Base-by-base conservation (phyloP, 78 protist genomes). In the Parvularia atlantis region DNA sequence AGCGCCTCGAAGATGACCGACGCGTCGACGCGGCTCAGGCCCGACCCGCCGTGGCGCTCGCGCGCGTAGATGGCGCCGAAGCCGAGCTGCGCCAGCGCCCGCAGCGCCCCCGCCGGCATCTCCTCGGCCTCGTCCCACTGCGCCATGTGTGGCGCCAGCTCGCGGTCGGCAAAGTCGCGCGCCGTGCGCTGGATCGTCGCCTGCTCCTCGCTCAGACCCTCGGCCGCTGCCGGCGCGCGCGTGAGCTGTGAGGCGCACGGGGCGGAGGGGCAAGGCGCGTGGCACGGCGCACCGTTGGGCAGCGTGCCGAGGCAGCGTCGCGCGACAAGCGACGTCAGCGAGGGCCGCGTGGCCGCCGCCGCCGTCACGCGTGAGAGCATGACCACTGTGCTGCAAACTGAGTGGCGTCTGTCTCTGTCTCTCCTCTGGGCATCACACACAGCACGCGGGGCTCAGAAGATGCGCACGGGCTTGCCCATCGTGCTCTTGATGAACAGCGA, bases 401-500 rank as follows among this genome's bases (percentile, higher is more conserved):
- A n/a, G n/a, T n/a, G n/a, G n/a, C n/a, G n/a, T n/a, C n/a, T n/a
- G n/a, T n/a, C n/a, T n/a, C n/a, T n/a, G n/a, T n/a, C n/a, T n/a
- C n/a, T n/a, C n/a, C n/a, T n/a, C n/a, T n/a, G n/a, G n/a, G n/a
- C n/a, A n/a, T n/a, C n/a, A n/a, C n/a, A n/a, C n/a, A n/a, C n/a
- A n/a, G n/a, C n/a, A n/a, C n/a, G n/a, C n/a, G n/a, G n/a, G n/a
- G 58, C 69, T 84, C 88, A 94, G 85, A 84, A 95, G 78, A 95
- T n/a, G 52, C 90, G 82, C 78, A 57, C 50, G 52, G 93, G 81
- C 75, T 37, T 66, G 82, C 98, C 96, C 97, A 94, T 93, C 67
- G 99, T 78, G 37, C 93, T 56, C 92, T 97, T 96, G 84, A 97
- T 77, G 95, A 93, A 59, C 48, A 97, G 70, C 37, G 90, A 71